Percentiles rank a stretch among this genome's conserved stretches.
Evolutionary conservation across 352 stramenopile genomes (phyloP).

Genomic region (Phytopythium vexans): DNA sequence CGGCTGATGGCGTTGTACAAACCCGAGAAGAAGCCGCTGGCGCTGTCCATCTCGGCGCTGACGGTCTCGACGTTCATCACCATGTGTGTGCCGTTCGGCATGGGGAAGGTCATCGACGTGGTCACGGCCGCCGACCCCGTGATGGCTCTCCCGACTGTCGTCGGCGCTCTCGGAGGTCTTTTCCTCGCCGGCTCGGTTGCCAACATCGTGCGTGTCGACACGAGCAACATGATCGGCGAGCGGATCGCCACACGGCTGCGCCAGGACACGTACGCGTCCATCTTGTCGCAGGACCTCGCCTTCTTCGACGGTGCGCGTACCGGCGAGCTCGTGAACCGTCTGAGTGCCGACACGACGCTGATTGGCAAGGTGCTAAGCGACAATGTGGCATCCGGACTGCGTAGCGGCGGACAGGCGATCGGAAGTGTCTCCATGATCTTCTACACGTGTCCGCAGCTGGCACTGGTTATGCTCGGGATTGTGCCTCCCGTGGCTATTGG

Average conservation of each 20-base stretch:
- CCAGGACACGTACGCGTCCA: constrained; percentile 76
- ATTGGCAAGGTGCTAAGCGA: constrained; percentile 93
- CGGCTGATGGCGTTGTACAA: constrained; percentile 55
- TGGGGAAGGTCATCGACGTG: constrained; percentile 80
- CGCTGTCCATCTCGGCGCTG: constrained; percentile 60
- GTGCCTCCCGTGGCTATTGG: constrained; percentile 91
- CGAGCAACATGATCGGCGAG: constrained; percentile 86
- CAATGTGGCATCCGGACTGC: constrained; percentile 75
- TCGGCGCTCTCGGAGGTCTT: constrained; percentile 57
- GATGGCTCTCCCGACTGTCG: constrained; percentile 41
- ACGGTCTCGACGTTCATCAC: constrained; percentile 66
- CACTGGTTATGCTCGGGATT: constrained; percentile 86
- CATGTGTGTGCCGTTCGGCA: constrained; percentile 78
- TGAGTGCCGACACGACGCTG: constrained; percentile 89
- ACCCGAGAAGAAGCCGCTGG: constrained; percentile 65
- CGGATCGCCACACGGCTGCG: constrained; percentile 77
- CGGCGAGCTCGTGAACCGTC: constrained; percentile 89
- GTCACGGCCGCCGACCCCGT: constrained; percentile 40
- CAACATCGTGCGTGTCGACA: constrained; percentile 71
- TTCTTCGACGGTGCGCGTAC: constrained; percentile 91
- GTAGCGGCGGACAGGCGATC: constrained; percentile 75
- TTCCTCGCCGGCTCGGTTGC: constrained; percentile 69
- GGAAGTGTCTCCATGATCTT: constrained; percentile 90
- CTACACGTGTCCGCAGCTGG: constrained; percentile 88
- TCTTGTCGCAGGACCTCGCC: constrained; percentile 82